phyloP scores from a whole-genome alignment of 441 rosid genomes.

The Isatis lusitanica region DNA sequence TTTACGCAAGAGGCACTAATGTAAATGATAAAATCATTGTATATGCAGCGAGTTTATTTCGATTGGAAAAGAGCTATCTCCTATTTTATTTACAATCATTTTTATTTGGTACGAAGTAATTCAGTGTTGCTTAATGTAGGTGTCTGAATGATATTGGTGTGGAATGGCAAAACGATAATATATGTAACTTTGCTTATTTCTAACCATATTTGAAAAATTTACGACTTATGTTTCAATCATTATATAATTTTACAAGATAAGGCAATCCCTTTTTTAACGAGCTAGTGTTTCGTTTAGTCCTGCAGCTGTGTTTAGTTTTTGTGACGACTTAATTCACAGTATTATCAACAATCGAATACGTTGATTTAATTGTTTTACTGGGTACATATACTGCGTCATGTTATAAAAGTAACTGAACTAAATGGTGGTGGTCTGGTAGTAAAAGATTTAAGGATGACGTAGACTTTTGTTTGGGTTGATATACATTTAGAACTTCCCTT shows the following conservation, averaged over 20 bases:
- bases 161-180: not conserved
- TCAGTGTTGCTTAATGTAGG: not conserved
- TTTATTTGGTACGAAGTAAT: not conserved
- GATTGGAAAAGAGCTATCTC: not conserved
- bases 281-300: not conserved
- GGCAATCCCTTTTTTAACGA: not conserved
- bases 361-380: too few relatives aligned
- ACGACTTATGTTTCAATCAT: not conserved
- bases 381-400: too few relatives aligned
- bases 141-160: not conserved
- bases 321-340: too few relatives aligned
- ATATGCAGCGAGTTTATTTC: not conserved
- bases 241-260: not conserved
- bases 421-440: not conserved
- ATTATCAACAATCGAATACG: too few relatives aligned
- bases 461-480: not conserved
- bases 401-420: too few relatives aligned
- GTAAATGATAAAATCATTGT: not conserved
- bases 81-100: not conserved
- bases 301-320: not conserved
- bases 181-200: not conserved
- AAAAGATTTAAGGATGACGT: not conserved
- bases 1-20: conserved; percentile 29
- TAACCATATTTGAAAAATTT: not conserved
- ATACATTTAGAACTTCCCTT: not conserved